Base-by-base conservation (phyloP, 176 grass and related monocot genomes). In the Poa annua region DNA sequence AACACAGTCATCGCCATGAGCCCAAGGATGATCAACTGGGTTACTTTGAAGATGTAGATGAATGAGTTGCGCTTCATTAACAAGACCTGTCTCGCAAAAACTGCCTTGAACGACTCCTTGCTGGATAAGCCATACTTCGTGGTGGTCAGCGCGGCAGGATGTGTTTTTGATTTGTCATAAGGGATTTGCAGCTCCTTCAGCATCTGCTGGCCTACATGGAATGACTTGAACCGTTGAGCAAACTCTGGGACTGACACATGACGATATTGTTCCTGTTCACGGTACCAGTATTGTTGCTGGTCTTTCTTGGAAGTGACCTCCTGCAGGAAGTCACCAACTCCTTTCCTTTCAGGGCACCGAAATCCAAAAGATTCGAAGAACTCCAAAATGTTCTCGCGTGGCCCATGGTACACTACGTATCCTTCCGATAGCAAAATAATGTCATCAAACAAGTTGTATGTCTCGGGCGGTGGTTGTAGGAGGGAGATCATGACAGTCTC, bases 381-480 rank as follows among this genome's bases (percentile, higher is more conserved):
- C 0, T 94, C 88, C 41, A 94, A 32, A 21, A 90, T 63, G 41
- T 78, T 71, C 48, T 90, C 92, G 0, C 92, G 83, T 36, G 92
- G 88, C 57, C 92, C 92, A n/a, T 90, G 88, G 49, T 94, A 94
- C 17, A 90, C 86, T 71, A 86, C 74, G 67, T 90, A 78, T 36
- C 92, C 92, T 75, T 94, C 92, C 11, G 92, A 86, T 3, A 94
- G 66, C 5, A 94, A 71, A 49, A 94, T 86, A 14, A 94, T 75
- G 15, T 94, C 92, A 26, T 90, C 92, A 29, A 94, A 94, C 14
- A 94, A 80, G 80, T 94, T 74, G 38, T 88, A 94, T 3, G 92
- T 94, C 88, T 94, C 92, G 0, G 92, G 92, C 1, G 92, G 88
- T 62, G 92, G 92, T 48, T 94, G 92, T 36, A 94, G 86, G 47